A percentile compares a stretch with the other conserved stretches of the same genome.
phyloP scores from a whole-genome alignment of 2,329 filamentous ascomycete genomes.

The Fusarium anguioides region DNA sequence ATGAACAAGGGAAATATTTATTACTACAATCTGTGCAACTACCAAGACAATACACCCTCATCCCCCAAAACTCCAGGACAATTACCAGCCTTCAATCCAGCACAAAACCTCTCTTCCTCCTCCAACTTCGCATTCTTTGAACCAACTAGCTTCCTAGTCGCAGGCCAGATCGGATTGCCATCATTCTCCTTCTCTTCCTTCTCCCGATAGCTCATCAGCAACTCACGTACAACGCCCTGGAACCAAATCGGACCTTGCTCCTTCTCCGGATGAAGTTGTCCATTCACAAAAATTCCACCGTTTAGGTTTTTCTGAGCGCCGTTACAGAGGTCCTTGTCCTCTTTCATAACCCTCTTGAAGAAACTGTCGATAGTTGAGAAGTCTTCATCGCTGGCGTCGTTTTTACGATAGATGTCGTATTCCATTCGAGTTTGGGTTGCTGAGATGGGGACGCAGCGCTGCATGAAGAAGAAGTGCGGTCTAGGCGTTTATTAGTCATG shows the following conservation, averaged over 20 bases:
- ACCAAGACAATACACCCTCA: neutral
- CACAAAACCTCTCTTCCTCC: neutral
- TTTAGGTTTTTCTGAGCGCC: neutral
- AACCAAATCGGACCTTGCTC: neutral
- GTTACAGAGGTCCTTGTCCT: neutral
- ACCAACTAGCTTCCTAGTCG: neutral
- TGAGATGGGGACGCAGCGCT: neutral
- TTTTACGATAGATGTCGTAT: neutral
- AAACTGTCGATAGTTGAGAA: neutral
- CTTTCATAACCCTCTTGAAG: neutral
- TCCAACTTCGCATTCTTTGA: neutral
- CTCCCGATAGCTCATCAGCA: neutral
- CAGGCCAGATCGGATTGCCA: neutral
- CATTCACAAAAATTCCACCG: neutral
- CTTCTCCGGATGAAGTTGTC: neutral
- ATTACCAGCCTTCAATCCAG: neutral
- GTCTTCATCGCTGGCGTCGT: neutral
- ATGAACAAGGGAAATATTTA: too few species aligned
- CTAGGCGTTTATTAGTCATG: neutral
- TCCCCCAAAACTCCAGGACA: neutral
- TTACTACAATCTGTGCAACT: neutral
- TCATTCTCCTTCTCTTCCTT: neutral
- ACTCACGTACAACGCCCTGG: neutral
- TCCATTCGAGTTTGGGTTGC: neutral
- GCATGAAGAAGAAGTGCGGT: neutral